Percentiles rank a stretch among this genome's conserved stretches.
Evolutionary conservation across 495 filamentous ascomycete species (phyloP).

Genomic region (Lichenothelia convexa): DNA sequence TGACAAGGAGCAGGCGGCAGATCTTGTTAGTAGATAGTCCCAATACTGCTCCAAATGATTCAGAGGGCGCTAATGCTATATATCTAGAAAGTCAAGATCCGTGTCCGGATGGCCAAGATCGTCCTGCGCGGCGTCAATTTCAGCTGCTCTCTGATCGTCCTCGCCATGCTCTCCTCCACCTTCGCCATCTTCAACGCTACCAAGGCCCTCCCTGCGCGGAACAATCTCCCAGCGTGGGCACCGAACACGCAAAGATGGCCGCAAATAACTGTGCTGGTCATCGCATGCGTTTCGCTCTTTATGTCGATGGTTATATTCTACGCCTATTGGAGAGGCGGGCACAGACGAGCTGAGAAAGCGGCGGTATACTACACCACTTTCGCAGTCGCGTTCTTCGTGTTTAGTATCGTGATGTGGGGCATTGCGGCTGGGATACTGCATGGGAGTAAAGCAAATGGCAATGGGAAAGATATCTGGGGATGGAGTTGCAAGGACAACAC

Average conservation of each 20-base stretch:
- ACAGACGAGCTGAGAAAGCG: constrained; percentile 74
- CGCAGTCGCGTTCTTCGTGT: constrained; percentile 80
- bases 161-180: constrained; percentile 67
- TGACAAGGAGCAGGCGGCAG: constrained; percentile 63
- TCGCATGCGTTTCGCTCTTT: constrained; percentile 61
- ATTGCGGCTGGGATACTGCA: constrained; percentile 73
- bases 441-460: constrained; percentile 47
- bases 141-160: constrained; percentile 85
- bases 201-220: constrained; percentile 49
- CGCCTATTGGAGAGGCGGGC: constrained; percentile 77
- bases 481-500: constrained; percentile 88
- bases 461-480: constrained; percentile 82
- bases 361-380: constrained; percentile 88
- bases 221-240: constrained; percentile 71
- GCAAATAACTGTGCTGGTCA: constrained; percentile 61
- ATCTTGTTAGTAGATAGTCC: constrained; percentile 47
- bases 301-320: constrained; percentile 67
- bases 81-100: constrained; percentile 60
- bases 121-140: constrained; percentile 87
- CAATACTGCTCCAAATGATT: neutral
- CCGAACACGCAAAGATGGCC: constrained; percentile 66
- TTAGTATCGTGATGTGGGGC: constrained; percentile 87
- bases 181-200: constrained; percentile 84
- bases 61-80: neutral
- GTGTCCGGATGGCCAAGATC: constrained; percentile 87